Conservation (phyloP, 768 basidiomycete species). For the Boletus reticulatus region DNA sequence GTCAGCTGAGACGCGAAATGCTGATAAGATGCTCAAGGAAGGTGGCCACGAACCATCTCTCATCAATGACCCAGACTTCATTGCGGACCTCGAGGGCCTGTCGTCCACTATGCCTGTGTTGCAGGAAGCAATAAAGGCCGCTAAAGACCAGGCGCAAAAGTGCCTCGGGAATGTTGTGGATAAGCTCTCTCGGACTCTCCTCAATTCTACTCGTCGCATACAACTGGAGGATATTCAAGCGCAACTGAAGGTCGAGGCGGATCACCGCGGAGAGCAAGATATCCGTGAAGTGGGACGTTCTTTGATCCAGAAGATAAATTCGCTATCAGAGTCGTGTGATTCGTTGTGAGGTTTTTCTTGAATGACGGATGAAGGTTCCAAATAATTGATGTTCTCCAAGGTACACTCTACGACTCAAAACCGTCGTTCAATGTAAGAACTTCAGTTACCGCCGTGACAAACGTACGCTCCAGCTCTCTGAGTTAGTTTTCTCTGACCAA, state of each 20-base stretch:
- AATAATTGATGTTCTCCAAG: slow-evolving; percentile 6
- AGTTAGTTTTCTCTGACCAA: neutral
- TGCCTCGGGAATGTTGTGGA: slow-evolving; percentile 17
- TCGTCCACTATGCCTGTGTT: slow-evolving; percentile 12
- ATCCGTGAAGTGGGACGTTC: slow-evolving; percentile 12
- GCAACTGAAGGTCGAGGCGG: slow-evolving; percentile 16
- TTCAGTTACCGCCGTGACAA: neutral
- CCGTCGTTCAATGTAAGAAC: neutral
- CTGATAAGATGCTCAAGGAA: slow-evolving; percentile 24
- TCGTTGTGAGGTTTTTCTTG: slow-evolving; percentile 13
- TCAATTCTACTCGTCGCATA: slow-evolving; percentile 5
- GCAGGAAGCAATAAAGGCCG: slow-evolving; percentile 12
- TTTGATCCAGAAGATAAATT: slow-evolving; percentile 20
- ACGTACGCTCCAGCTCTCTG: neutral
- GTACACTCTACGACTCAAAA: slow-evolving; percentile 15
- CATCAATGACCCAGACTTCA: slow-evolving; percentile 19
- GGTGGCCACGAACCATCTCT: slow-evolving; percentile 19
- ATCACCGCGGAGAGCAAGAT: slow-evolving; percentile 11
- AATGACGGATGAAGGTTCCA: neutral
- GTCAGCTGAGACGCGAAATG: slow-evolving; percentile 2
- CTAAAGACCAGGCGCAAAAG: slow-evolving; percentile 17
- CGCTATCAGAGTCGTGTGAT: slow-evolving; percentile 13
- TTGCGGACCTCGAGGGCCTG: slow-evolving; percentile 20
- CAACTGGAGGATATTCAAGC: slow-evolving; percentile 16
- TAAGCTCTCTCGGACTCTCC: slow-evolving; percentile 16